Evolutionary conservation across 2,329 filamentous ascomycete genomes (phyloP).

Genomic region (Trichoderma breve): DNA sequence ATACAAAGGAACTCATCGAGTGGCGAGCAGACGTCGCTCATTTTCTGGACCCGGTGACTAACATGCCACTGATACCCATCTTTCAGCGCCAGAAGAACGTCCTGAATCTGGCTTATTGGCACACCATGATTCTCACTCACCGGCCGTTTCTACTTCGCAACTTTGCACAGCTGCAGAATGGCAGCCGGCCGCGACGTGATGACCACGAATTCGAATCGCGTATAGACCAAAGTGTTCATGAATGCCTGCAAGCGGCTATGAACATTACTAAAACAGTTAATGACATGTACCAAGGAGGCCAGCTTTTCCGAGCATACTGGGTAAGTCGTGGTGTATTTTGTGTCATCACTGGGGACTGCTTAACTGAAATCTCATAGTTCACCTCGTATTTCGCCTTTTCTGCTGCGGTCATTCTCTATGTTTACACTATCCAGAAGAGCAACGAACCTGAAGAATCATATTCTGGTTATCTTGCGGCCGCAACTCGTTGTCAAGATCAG

Average conservation of each 20-base stretch:
- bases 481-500: slow-evolving; percentile 11
- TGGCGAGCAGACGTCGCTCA: slow-evolving; percentile 9
- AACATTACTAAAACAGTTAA: slow-evolving; percentile 13
- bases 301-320: slow-evolving; percentile 16
- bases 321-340: not conserved
- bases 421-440: slow-evolving; percentile 15
- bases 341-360: not conserved
- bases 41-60: slow-evolving; percentile 3
- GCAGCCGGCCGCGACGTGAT: slow-evolving; percentile 3
- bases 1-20: slow-evolving; percentile 6
- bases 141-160: slow-evolving; percentile 8
- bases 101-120: slow-evolving; percentile 10
- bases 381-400: slow-evolving; percentile 14
- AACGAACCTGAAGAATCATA: slow-evolving; percentile 2
- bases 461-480: not conserved
- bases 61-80: slow-evolving; percentile 13
- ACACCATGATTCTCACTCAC: slow-evolving; percentile 14
- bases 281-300: slow-evolving; percentile 9
- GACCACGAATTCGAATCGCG: slow-evolving; percentile 3
- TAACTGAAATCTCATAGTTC: not conserved
- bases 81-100: slow-evolving; percentile 15
- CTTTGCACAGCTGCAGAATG: slow-evolving; percentile 13
- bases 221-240: slow-evolving; percentile 2
- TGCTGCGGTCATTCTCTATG: slow-evolving; percentile 1
- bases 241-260: slow-evolving; percentile 1